phyloP scores from a whole-genome alignment of 139 green algal genomes.

The Zygnema circumcarinatum region DNA sequence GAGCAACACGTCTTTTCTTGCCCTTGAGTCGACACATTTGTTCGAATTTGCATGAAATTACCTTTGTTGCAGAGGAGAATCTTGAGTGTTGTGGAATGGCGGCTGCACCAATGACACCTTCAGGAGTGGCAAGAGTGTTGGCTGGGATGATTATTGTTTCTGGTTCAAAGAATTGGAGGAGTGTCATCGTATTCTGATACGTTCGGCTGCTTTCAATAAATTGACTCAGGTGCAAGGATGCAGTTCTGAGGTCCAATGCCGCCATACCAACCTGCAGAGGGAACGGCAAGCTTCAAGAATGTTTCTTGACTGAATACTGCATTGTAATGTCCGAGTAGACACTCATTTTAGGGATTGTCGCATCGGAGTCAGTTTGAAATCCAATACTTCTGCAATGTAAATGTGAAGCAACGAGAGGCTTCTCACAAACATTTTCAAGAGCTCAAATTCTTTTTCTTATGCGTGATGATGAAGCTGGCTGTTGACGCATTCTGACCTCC shows the following conservation, averaged over 20 bases:
- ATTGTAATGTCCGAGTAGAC: no score
- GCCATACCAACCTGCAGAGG: constrained; percentile 48
- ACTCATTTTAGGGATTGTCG: not conserved
- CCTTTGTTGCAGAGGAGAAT: constrained; percentile 19
- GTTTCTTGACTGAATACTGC: not conserved
- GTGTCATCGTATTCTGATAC: constrained; percentile 51
- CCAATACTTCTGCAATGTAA: not conserved
- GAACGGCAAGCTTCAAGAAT: not conserved
- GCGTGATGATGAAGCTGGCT: not conserved
- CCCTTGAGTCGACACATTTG: no score
- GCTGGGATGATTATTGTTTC: constrained; percentile 39
- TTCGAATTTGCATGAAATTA: no score
- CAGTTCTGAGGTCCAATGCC: constrained; percentile 51
- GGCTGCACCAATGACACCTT: constrained; percentile 19
- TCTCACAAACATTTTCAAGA: not conserved
- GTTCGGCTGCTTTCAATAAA: constrained; percentile 54
- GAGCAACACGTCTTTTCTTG: no score
- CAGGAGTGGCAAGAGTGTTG: constrained; percentile 18
- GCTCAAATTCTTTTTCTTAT: not conserved
- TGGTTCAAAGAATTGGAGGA: constrained; percentile 46
- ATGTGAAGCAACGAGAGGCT: constrained; percentile 1
- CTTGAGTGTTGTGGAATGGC: constrained; percentile 11
- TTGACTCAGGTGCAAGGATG: constrained; percentile 46
- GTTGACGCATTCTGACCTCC: constrained; percentile 16
- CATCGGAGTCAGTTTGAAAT: constrained; percentile 17